Base-by-base conservation (phyloP, 2,329 filamentous ascomycete genomes). In the Fusarium goolgardi region DNA sequence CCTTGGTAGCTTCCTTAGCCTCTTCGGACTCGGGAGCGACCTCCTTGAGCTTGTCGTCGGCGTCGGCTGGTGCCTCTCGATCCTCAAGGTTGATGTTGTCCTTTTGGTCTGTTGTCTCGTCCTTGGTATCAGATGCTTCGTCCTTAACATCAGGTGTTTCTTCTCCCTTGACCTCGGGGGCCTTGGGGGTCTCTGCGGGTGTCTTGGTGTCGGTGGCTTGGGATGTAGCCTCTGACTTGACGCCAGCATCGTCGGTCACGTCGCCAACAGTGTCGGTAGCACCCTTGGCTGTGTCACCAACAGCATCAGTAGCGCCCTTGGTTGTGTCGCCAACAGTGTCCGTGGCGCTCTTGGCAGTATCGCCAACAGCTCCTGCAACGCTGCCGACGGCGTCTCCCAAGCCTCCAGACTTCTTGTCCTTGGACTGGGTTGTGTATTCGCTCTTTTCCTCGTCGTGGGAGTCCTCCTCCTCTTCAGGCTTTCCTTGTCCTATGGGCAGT, bases 341-440 rank as follows among this genome's bases (percentile, higher is more conserved):
- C 7, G 57, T 57, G 15, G 40, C 56, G 6, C 41, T 54, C 37
- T 66, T 56, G 2, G 45, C 62, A 15, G 63, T 65, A 3, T 69
- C 61, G 16, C 64, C 64, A 16, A 43, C 64, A 37, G 64, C 47
- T 27, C 21, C 54, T 18, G 65, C 46, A 23, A 69, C 34, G 43
- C 65, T 55, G 12, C 67, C 41, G 18, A 65, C 18, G 23, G 67
- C 41, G 34, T 44, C 56, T 27, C 74, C 75, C 59, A 75, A 75
- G 29, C 71, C 71, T 20, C 71, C 70, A 4, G 75, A 70, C 20
- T 77, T 74, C 57, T 80, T 67, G 52, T 80, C 66, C 53, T 78
- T 65, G 2, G 71, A 59, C 31, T 81, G 76, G 5, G 80, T 81
- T 6, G 81, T 77, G 29, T 81, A 80, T 53, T 83, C 81, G 25